These are phyloP conservation scores for Rhodotorula mucilaginosa DNA, from an alignment of 1,284 basidiomycete genomes.

Conservation along the genomic window DNA sequence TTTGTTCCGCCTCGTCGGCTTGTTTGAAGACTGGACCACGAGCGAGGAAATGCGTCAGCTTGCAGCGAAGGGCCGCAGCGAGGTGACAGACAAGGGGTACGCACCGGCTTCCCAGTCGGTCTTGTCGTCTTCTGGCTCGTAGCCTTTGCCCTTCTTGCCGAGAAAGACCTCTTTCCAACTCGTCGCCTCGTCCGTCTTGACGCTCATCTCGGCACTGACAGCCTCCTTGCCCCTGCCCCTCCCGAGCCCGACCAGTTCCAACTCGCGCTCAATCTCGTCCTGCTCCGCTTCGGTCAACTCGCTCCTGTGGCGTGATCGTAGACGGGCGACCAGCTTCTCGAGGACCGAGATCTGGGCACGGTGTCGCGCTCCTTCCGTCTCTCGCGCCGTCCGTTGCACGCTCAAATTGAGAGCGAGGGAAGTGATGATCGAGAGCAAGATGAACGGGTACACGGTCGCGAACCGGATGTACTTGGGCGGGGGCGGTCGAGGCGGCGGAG, in stretches of 20 bases:
- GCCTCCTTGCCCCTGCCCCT: constrained; percentile 22
- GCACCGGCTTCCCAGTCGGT: constrained; percentile 41
- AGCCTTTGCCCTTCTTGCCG: constrained; percentile 38
- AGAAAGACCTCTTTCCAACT: constrained; percentile 43
- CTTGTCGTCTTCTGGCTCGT: constrained; percentile 33
- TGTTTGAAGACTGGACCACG: constrained; percentile 16
- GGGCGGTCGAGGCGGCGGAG: constrained; percentile 16
- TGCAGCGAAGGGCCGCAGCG: too few relatives aligned
- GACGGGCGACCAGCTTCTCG: constrained; percentile 14
- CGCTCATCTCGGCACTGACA: constrained; percentile 16
- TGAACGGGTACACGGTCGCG: constrained; percentile 38
- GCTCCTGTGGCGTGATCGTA: background rate
- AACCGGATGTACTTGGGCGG: constrained; percentile 10
- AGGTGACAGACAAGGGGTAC: too few relatives aligned
- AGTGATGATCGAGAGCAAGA: constrained; percentile 40
- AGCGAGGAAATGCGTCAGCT: too few relatives aligned
- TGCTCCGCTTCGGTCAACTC: constrained; percentile 5
- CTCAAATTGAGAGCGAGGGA: constrained; percentile 42
- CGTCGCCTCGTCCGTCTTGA: constrained; percentile 12
- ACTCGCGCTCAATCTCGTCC: constrained; percentile 26
- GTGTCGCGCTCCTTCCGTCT: constrained; percentile 23
- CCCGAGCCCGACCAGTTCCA: constrained; percentile 39
- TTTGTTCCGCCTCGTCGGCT: constrained; percentile 24
- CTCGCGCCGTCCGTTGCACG: constrained; percentile 31
- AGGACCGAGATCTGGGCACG: constrained; percentile 41